These are phyloP conservation scores for Termitomyces sp. DNA, from an alignment of 768 basidiomycete genomes.

Conservation along the genomic window DNA sequence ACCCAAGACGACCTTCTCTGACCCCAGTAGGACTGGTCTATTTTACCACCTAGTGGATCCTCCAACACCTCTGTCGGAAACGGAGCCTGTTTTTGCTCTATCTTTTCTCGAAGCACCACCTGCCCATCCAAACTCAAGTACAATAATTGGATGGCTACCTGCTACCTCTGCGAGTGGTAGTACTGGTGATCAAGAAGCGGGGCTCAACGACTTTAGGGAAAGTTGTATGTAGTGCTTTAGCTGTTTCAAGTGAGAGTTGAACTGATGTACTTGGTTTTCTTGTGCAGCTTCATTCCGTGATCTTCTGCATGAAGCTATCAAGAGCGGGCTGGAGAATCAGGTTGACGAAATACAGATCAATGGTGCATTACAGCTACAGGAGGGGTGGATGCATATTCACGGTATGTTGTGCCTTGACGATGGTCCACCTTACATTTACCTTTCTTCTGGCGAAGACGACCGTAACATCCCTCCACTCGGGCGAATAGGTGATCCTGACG, in stretches of 20 bases:
- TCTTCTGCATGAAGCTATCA: conserved; percentile 57
- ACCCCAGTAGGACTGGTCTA: conserved; percentile 59
- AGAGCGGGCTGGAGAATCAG: conserved; percentile 46
- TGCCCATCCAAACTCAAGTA: conserved; percentile 36
- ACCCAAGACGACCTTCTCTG: conserved; percentile 19
- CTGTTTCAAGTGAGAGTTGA: neutral
- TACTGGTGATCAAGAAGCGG: conserved; percentile 30
- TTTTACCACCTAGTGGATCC: conserved; percentile 64
- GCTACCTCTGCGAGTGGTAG: conserved; percentile 28
- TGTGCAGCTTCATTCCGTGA: conserved; percentile 51
- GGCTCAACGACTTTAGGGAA: conserved; percentile 65
- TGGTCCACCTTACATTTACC: neutral
- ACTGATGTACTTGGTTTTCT: neutral
- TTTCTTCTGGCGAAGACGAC: conserved; percentile 40
- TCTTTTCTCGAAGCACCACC: conserved; percentile 55
- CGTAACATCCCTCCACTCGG: conserved; percentile 72
- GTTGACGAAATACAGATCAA: conserved; percentile 64
- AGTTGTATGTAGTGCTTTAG: conserved; percentile 48
- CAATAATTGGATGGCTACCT: conserved; percentile 69
- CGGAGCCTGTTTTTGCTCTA: conserved; percentile 52
- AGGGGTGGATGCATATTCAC: conserved; percentile 89
- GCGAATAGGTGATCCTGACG: conserved; percentile 78
- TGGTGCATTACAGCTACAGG: conserved; percentile 56
- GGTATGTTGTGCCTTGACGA: conserved; percentile 23
- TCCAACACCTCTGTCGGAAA: conserved; percentile 41